Base-by-base conservation (phyloP, 1,284 basidiomycete genomes). In the Malassezia obtusa region DNA sequence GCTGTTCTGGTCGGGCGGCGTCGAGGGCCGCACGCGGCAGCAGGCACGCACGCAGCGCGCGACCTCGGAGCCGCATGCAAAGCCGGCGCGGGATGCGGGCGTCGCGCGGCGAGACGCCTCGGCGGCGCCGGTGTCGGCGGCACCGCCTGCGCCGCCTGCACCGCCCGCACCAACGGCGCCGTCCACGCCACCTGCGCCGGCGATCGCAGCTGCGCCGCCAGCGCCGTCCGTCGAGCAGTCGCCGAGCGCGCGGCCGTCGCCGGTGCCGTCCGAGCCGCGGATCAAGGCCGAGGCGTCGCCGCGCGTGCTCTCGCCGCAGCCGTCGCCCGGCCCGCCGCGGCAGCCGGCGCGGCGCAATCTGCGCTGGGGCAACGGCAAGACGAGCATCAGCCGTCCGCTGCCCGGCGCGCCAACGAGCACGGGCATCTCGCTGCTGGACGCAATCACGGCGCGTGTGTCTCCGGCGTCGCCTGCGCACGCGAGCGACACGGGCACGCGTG, bases 1-100 rank as follows among this genome's bases (percentile, higher is more conserved):
- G 9, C 60, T 70, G 24, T 68, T 68, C 47, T 73, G 71, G 71
- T 65, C 64, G 5, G 71, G 66, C 2, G 71, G 71, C 14, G 62
- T 70, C 3, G 63, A 54, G 14, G 64, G 65, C 14, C 56, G 68
- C n/a, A 65, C 62, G 7, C 59, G 70, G 24, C 62, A 58, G 26
- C 66, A 64, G 43, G 63, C 64, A 14, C 61, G 45, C 59, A n/a
- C 26, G 21, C 30, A 30, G 43, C 62, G 8, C 21, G 39, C 31
- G 7, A n/a, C 11, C 5, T 22, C 37, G 7, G n/a, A 44, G 43
- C 52, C 53, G 39, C 56, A 55, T 15, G 47, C 62, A 25, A 50
- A 54, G 28, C 28, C n/a, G n/a, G n/a, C n/a, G n/a, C n/a, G n/a
- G n/a, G n/a, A n/a, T n/a, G n/a, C n/a, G n/a, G n/a, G n/a, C n/a